A percentile compares a stretch with the other conserved stretches of the same genome.
Evolutionary conservation across 805 yeast genomes (phyloP).

Genomic region (Hanseniaspora occidentalis): DNA sequence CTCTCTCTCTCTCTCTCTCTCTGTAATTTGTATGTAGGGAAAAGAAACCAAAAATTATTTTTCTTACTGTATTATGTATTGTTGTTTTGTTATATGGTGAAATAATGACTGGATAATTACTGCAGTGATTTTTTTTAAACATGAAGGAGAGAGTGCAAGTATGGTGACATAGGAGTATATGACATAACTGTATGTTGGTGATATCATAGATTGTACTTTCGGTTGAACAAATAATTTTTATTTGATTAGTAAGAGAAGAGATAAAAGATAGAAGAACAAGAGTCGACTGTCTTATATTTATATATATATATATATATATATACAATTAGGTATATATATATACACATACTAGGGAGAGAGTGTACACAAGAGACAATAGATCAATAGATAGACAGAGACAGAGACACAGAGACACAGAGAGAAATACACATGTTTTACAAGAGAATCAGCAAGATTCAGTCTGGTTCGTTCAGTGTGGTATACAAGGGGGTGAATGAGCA

Average conservation of each 20-base stretch:
- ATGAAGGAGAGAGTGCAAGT: not conserved
- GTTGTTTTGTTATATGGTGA: too few species aligned
- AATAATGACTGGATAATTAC: too few species aligned
- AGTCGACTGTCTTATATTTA: not conserved
- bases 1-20: too few species aligned
- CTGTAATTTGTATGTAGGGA: too few species aligned
- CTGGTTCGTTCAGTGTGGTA: conserved; percentile 24
- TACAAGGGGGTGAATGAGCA: conserved; percentile 18
- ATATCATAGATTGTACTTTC: not conserved
- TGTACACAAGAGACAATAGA: not conserved
- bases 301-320: not conserved
- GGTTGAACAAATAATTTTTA: not conserved
- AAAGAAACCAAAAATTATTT: too few species aligned
- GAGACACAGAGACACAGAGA: not conserved
- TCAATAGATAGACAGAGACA: not conserved
- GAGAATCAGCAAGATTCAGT: conserved; percentile 15
- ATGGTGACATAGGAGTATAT: too few species aligned
- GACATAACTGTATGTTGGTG: not conserved
- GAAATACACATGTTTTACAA: conserved; percentile 9
- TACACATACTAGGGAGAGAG: not conserved
- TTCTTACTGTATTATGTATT: too few species aligned
- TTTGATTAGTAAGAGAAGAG: not conserved
- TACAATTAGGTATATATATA: not conserved
- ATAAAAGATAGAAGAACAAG: not conserved
- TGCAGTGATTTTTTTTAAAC: not conserved